Conservation (phyloP, 2,329 filamentous ascomycete genomes). For the Alternaria sp. region DNA sequence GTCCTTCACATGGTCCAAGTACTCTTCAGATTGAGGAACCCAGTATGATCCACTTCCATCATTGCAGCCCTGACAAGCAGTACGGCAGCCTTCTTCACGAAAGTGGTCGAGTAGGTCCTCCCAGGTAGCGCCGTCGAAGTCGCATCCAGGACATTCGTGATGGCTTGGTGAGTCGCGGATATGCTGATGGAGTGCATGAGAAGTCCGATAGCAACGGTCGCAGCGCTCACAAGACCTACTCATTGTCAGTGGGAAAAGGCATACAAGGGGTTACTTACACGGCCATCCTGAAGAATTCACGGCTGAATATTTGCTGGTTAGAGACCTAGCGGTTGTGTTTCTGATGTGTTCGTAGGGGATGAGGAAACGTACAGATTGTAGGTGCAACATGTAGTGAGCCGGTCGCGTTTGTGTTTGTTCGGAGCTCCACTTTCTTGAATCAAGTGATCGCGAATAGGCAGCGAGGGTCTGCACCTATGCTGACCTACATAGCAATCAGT, state of each 20-base stretch:
- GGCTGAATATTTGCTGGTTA: not conserved
- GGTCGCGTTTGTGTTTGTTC: not conserved
- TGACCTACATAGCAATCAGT: not conserved
- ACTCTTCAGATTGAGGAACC: not conserved
- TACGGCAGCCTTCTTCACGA: not conserved
- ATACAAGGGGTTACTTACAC: not conserved
- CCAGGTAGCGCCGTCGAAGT: constrained; percentile 1
- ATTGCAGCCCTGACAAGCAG: not conserved
- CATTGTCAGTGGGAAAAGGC: not conserved
- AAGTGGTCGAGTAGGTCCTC: constrained; percentile 1
- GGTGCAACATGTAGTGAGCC: not conserved
- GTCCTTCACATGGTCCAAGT: not conserved
- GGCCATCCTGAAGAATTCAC: not conserved
- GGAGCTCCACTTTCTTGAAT: not conserved
- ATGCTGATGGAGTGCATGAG: not conserved
- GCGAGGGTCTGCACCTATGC: not conserved
- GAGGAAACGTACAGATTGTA: not conserved
- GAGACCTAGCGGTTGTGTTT: not conserved
- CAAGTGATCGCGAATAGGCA: not conserved
- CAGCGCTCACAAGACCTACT: not conserved
- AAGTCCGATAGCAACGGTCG: not conserved
- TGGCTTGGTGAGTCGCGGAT: constrained; percentile 3
- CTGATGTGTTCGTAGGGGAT: not conserved
- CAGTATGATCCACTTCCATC: not conserved
- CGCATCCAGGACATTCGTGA: constrained; percentile 3